A percentile compares a stretch with the other conserved stretches of the same genome.
These are phyloP conservation scores for Citrus unshiu DNA, from an alignment of 345 rosid genomes.

Conservation along the genomic window DNA sequence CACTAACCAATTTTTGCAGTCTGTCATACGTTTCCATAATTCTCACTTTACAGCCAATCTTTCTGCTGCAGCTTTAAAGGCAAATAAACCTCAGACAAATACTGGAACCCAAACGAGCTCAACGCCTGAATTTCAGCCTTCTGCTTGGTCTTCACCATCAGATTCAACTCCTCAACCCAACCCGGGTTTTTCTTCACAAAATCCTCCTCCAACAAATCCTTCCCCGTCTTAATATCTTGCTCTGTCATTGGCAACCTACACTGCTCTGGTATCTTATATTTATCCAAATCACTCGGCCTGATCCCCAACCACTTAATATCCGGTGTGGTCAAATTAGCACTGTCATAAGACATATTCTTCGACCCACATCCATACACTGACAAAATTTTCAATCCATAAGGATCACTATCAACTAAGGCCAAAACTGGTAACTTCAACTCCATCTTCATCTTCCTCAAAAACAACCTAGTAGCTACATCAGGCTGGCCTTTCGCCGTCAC, in stretches of 20 bases:
- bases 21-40: neutral
- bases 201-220: conserved; percentile 91
- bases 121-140: conserved; percentile 99
- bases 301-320: conserved; percentile 97
- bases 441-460: conserved; percentile 89
- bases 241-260: conserved; percentile 97
- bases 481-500: conserved; percentile 98
- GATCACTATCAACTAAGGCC: conserved; percentile 95
- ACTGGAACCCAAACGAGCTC: conserved; percentile 95
- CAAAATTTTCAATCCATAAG: conserved; percentile 87
- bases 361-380: conserved; percentile 98
- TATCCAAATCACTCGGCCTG: conserved; percentile 91
- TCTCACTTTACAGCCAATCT: conserved; percentile 72
- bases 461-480: conserved; percentile 92
- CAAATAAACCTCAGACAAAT: conserved; percentile 91
- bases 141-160: conserved; percentile 96
- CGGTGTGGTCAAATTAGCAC: conserved; percentile 90
- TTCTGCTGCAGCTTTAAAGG: conserved; percentile 97
- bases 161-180: conserved; percentile 93
- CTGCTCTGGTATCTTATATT: conserved; percentile 85
- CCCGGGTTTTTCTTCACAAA: conserved; percentile 98
- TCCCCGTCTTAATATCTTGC: conserved; percentile 98
- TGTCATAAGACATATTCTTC: conserved; percentile 97
- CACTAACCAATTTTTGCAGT: neutral
- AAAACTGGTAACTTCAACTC: conserved; percentile 91